phyloP scores from a whole-genome alignment of 257 asterid species.

The Ehretia macrophylla region DNA sequence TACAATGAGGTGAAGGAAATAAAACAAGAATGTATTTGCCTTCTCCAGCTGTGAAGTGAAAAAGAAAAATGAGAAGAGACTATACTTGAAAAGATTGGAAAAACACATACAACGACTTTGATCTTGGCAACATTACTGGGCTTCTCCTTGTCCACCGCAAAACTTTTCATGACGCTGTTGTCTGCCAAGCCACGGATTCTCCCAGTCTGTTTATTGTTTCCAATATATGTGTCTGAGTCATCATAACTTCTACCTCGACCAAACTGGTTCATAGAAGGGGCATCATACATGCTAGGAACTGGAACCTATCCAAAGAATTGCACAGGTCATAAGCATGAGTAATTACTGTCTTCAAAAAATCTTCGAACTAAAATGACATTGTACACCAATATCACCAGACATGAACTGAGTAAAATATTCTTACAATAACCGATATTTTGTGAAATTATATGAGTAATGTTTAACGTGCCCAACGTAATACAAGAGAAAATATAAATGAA shows the following conservation, averaged over 20 bases:
- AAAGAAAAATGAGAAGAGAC: not conserved
- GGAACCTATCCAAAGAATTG: slow-evolving; percentile 43
- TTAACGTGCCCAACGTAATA: no score
- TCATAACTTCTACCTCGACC: slow-evolving; percentile 78
- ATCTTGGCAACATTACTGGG: slow-evolving; percentile 92
- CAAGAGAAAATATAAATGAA: no score
- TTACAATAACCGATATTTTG: no score
- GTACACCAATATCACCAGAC: no score
- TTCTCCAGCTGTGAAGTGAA: not conserved
- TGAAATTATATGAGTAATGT: no score
- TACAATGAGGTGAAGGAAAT: not conserved
- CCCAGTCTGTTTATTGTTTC: slow-evolving; percentile 63
- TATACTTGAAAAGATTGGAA: slow-evolving; percentile 1
- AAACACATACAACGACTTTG: slow-evolving; percentile 77
- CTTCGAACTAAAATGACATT: no score
- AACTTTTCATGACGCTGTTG: slow-evolving; percentile 54
- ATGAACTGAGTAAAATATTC: no score
- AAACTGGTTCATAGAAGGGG: slow-evolving; percentile 53
- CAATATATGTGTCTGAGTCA: slow-evolving; percentile 60
- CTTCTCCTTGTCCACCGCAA: slow-evolving; percentile 75
- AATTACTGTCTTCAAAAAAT: no score
- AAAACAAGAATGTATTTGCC: not conserved
- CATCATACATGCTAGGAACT: slow-evolving; percentile 58
- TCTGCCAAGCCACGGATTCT: slow-evolving; percentile 60
- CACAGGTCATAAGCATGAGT: not conserved